Evolutionary conservation across 768 basidiomycete genomes (phyloP).

Genomic region (Tephrocybe sp.): DNA sequence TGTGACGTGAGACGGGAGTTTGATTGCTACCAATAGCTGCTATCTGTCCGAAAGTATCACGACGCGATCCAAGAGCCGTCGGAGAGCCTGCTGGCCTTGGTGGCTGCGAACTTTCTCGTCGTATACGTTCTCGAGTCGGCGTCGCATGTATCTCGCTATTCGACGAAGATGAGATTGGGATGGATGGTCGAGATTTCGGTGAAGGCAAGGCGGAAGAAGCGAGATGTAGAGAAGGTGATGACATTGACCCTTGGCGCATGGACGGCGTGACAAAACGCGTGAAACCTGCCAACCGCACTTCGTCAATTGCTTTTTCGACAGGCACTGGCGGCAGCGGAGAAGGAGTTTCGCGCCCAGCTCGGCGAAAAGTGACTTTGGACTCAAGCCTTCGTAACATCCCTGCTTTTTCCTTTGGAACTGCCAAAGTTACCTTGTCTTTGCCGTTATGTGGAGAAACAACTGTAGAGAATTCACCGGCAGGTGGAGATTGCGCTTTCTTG

Average conservation of each 20-base stretch:
- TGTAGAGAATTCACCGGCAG: slow-evolving; percentile 44
- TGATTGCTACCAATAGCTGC: slow-evolving; percentile 16
- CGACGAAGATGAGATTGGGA: slow-evolving; percentile 49
- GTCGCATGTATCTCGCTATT: slow-evolving; percentile 44
- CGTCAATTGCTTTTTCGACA: slow-evolving; percentile 26
- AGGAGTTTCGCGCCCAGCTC: slow-evolving; percentile 37
- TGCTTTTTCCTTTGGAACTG: slow-evolving; percentile 32
- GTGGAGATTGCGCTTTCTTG: slow-evolving; percentile 38
- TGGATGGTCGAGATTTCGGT: slow-evolving; percentile 47
- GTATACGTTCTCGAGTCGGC: slow-evolving; percentile 43
- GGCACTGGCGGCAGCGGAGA: slow-evolving; percentile 41
- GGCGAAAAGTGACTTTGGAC: slow-evolving; percentile 53
- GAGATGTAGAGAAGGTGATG: slow-evolving; percentile 71
- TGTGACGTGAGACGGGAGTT: slow-evolving; percentile 28
- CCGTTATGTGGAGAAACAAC: slow-evolving; percentile 44
- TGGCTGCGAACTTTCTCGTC: slow-evolving; percentile 39
- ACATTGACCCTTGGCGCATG: slow-evolving; percentile 68
- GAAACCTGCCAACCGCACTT: slow-evolving; percentile 50
- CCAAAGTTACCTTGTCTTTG: slow-evolving; percentile 34
- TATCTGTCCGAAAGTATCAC: slow-evolving; percentile 18
- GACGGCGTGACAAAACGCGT: slow-evolving; percentile 66
- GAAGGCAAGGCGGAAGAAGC: slow-evolving; percentile 57
- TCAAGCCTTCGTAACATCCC: slow-evolving; percentile 48
- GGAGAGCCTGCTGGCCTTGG: slow-evolving; percentile 36
- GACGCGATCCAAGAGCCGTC: slow-evolving; percentile 12